Conservation (phyloP, 1,284 basidiomycete genomes). For the Irpex rosettiformis region DNA sequence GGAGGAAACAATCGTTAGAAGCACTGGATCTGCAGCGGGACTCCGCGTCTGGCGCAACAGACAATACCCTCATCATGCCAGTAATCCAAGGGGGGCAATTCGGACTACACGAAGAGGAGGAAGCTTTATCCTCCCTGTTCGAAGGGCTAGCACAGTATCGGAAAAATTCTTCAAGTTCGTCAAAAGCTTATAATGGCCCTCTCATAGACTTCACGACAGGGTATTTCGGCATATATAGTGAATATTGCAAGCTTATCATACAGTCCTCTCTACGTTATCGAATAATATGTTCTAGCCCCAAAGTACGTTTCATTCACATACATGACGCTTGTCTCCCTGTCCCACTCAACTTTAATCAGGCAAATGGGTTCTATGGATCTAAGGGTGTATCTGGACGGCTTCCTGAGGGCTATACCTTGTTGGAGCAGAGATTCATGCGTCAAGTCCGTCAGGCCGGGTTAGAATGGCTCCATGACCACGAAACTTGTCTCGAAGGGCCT, state of each 20-base stretch:
- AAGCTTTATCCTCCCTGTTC: constrained; percentile 58
- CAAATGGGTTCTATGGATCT: constrained; percentile 94
- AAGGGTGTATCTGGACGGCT: constrained; percentile 88
- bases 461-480: constrained; percentile 35
- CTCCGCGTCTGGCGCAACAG: neutral
- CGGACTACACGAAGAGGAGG: constrained; percentile 80
- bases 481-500: constrained; percentile 24
- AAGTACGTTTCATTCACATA: constrained; percentile 43
- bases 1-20: constrained; percentile 25
- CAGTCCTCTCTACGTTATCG: constrained; percentile 59
- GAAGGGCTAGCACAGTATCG: constrained; percentile 29
- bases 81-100: constrained; percentile 86
- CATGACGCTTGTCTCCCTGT: constrained; percentile 1
- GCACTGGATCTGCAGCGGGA: constrained; percentile 2
- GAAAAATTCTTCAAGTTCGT: neutral
- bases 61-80: constrained; percentile 68
- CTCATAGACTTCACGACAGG: constrained; percentile 84
- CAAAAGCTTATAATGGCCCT: constrained; percentile 31
- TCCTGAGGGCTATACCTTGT: constrained; percentile 91
- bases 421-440: constrained; percentile 83
- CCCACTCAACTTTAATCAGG: constrained; percentile 40
- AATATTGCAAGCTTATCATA: constrained; percentile 79
- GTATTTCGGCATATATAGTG: constrained; percentile 87
- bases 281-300: constrained; percentile 85
- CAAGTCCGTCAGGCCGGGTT: constrained; percentile 54